Conservation (phyloP, 2,329 filamentous ascomycete species). For the Fusarium odoratissimum region DNA sequence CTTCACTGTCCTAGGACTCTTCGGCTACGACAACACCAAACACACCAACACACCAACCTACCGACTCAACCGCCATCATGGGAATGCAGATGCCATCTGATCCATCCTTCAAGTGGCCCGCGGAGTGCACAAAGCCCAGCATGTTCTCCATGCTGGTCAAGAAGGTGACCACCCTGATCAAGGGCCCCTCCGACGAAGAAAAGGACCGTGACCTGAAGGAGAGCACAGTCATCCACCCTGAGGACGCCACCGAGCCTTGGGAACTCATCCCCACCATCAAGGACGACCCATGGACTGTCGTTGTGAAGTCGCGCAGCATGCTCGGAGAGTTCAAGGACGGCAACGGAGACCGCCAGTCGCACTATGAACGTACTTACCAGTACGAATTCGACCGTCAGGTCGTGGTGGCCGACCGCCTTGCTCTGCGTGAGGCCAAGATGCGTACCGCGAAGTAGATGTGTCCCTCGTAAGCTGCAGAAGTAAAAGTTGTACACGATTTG, state of each 20-base stretch:
- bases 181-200: background rate
- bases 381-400: rapidly evolving
- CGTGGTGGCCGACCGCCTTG: rapidly evolving
- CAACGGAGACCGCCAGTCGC: rapidly evolving
- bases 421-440: rapidly evolving
- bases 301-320: rapidly evolving
- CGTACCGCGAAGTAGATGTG: background rate
- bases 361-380: rapidly evolving
- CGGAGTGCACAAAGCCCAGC: background rate
- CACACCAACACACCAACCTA: background rate
- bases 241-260: background rate
- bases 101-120: background rate
- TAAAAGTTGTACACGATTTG: background rate
- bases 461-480: background rate
- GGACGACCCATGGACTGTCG: rapidly evolving
- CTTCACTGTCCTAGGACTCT: background rate
- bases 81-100: background rate
- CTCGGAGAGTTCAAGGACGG: rapidly evolving
- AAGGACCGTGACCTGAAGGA: background rate
- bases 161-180: background rate
- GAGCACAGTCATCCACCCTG: background rate
- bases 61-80: background rate
- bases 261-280: background rate
- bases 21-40: background rate
- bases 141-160: background rate